Base-by-base conservation (phyloP, 148 eudicot genomes). In the Rhododendron williamsianum region DNA sequence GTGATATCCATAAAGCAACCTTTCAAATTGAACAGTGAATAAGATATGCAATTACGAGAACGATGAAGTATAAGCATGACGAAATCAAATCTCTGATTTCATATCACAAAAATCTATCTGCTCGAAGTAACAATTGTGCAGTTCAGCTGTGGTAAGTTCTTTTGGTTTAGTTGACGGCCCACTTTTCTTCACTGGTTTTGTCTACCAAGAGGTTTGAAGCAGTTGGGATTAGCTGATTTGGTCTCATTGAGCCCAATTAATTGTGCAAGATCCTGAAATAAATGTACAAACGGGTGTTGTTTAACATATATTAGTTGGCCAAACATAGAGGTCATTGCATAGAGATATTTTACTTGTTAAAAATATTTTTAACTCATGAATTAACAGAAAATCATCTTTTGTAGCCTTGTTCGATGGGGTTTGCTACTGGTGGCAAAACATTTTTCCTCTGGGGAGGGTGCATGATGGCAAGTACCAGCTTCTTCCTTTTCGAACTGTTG, bases 391-490 rank as follows among this genome's bases (percentile, higher is more conserved):
- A 49, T 41, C 27, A 83, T 74, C 54, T 80, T 88, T 88, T 81
- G 86, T 92, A 96, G 99, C 98, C 99, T 86, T 96, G 99, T 90
- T 96, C 99, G 4, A 96, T 96, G 99, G 99, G 99, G 78, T 96
- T 96, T 89, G 99, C 99, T 71, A 96, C 99, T 86, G 99, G 99
- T 76, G 99, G 99, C 54, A 92, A 85, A 87, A 96, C 99, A 84
- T 96, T 95, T 91, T 96, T 96, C 89, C 83, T 96, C 85, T 96
- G 99, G 99, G 99, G 99, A 90, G 98, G 99, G 65, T 96, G 98
- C 93, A 96, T 96, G 99, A 96, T 96, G 99, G 99, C 91, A 90
- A 92, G 94, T 88, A 73, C 78, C 86, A 56, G 80, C 49, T 83
- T 82, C 65, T 56, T 54, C 78, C 85, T 85, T 81, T 82, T 54